phyloP scores from a whole-genome alignment of 2,329 filamentous ascomycete genomes.

The Aspergillus spinulosporus region DNA sequence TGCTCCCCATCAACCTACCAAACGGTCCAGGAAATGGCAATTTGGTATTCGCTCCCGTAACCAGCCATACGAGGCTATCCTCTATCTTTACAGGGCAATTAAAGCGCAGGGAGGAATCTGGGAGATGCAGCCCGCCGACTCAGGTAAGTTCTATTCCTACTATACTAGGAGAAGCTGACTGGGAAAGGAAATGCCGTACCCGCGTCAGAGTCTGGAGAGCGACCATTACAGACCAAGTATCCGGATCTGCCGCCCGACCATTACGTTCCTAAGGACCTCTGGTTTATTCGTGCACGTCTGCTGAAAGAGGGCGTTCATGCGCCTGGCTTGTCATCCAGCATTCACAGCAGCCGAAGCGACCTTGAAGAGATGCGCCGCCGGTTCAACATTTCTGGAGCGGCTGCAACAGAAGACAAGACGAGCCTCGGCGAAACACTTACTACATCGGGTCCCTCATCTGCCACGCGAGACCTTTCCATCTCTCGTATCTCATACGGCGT shows the following conservation, averaged over 20 bases:
- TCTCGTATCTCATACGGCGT: conserved; percentile 64
- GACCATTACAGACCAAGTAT: conserved; percentile 46
- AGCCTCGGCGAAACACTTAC: conserved; percentile 34
- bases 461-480: conserved; percentile 34
- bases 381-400: conserved; percentile 38
- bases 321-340: conserved; percentile 44
- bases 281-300: conserved; percentile 91
- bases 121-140: conserved; percentile 58
- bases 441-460: conserved; percentile 39
- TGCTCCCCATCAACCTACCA: conserved; percentile 48
- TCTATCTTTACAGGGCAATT: conserved; percentile 92
- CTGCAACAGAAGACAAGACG: conserved; percentile 36
- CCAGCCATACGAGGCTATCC: conserved; percentile 86
- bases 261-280: conserved; percentile 86
- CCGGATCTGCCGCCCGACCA: conserved; percentile 60
- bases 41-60: conserved; percentile 96
- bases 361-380: conserved; percentile 44
- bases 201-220: conserved; percentile 34
- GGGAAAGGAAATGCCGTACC: conserved; percentile 36
- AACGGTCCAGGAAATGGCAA: conserved; percentile 84
- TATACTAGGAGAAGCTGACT: neutral
- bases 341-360: conserved; percentile 44
- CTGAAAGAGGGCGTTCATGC: conserved; percentile 73
- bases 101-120: conserved; percentile 86
- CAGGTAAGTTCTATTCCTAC: conserved; percentile 31